Evolutionary conservation across 805 yeast genomes (phyloP).

Genomic region (Dipodascopsis uninucleata): DNA sequence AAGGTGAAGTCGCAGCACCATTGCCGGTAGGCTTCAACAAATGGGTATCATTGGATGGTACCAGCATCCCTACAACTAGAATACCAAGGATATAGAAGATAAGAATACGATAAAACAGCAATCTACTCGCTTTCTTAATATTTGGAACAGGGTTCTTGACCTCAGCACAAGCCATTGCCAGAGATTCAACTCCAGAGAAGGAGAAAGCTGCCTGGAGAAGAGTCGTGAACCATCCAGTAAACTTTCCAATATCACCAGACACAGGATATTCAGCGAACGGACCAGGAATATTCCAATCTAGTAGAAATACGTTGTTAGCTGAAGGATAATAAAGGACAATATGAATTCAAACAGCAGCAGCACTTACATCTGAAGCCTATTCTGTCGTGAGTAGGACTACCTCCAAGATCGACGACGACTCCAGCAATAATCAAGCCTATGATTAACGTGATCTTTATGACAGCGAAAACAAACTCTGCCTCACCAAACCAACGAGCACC

Average conservation of each 20-base stretch:
- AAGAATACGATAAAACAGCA: constrained; percentile 65
- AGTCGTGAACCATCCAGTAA: constrained; percentile 59
- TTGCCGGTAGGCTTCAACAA: constrained; percentile 55
- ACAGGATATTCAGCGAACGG: constrained; percentile 51
- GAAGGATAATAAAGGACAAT: not conserved
- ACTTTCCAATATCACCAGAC: constrained; percentile 46
- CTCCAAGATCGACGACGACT: constrained; percentile 65
- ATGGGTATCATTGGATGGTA: constrained; percentile 64
- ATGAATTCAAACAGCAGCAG: too few species aligned
- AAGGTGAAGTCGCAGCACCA: constrained; percentile 79
- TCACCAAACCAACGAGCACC: constrained; percentile 49
- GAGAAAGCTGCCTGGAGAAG: constrained; percentile 65
- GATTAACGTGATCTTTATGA: constrained; percentile 61
- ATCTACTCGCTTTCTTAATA: constrained; percentile 74
- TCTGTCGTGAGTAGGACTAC: constrained; percentile 71
- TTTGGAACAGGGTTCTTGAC: constrained; percentile 65
- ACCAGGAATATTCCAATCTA: constrained; percentile 61
- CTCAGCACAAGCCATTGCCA: constrained; percentile 83
- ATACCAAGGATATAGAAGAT: constrained; percentile 71
- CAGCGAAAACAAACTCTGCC: constrained; percentile 54
- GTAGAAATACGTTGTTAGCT: constrained; percentile 22
- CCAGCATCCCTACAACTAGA: constrained; percentile 70
- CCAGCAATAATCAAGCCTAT: constrained; percentile 62
- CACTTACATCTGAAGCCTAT: constrained; percentile 55
- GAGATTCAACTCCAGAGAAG: constrained; percentile 82